Evolutionary conservation across 257 asterid genomes (phyloP).

Genomic region (Agastache rugosa): DNA sequence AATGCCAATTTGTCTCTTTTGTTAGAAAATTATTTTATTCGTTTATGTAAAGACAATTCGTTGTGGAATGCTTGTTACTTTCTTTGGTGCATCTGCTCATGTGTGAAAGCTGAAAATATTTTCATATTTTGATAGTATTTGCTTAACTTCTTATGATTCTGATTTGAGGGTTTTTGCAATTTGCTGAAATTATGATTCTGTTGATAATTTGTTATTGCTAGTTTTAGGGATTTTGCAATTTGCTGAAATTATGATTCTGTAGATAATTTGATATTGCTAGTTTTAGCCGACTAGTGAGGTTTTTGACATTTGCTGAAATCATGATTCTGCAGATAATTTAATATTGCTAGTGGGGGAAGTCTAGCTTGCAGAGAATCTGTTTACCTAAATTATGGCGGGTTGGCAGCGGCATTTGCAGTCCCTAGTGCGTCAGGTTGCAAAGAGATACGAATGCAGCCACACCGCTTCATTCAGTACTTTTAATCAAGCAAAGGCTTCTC

Average conservation of each 20-base stretch:
- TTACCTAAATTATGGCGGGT: conserved; percentile 57
- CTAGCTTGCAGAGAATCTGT: conserved; percentile 14
- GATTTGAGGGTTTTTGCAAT: not conserved
- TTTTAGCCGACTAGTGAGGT: too few relatives aligned
- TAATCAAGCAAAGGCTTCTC: conserved; percentile 60
- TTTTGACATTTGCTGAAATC: conserved; percentile 8
- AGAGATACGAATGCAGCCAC: conserved; percentile 53
- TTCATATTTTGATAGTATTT: not conserved
- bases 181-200: too few relatives aligned
- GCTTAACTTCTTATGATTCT: not conserved
- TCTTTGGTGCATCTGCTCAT: not conserved
- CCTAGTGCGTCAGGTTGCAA: conserved; percentile 63
- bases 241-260: too few relatives aligned
- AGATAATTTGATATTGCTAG: too few relatives aligned
- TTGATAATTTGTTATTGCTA: too few relatives aligned
- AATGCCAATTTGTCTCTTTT: conserved; percentile 38
- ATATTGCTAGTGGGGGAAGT: conserved; percentile 15
- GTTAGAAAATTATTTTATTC: not conserved
- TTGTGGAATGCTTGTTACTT: too few relatives aligned
- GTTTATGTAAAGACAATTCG: too few relatives aligned
- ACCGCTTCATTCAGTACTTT: conserved; percentile 49
- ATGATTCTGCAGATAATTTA: conserved; percentile 20
- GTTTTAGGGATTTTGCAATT: too few relatives aligned
- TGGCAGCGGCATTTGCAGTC: conserved; percentile 81
- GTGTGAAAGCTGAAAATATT: not conserved